Conservation (phyloP, 495 filamentous ascomycete species). For the Xeromyces bisporus region DNA sequence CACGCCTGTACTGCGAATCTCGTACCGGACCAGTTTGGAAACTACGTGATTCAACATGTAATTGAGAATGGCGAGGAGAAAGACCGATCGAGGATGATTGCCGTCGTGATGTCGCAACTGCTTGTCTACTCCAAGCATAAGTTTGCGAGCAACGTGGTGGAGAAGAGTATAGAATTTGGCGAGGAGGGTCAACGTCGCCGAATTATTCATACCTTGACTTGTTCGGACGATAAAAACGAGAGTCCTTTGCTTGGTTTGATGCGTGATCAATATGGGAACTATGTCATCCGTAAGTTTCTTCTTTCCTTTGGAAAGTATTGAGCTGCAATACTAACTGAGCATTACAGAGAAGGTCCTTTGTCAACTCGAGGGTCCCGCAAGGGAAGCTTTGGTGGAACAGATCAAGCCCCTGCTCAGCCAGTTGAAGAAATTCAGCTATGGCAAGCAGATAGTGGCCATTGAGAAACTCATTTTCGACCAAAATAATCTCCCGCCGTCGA, state of each 20-base stretch:
- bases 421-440: conserved; percentile 56
- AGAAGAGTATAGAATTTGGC: conserved; percentile 74
- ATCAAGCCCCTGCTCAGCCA: conserved; percentile 57
- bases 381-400: conserved; percentile 46
- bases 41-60: conserved; percentile 93
- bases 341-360: conserved; percentile 59
- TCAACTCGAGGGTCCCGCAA: conserved; percentile 47
- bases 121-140: conserved; percentile 82
- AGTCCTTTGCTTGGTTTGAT: conserved; percentile 58
- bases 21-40: conserved; percentile 82
- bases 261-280: conserved; percentile 88
- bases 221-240: conserved; percentile 42
- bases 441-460: conserved; percentile 64
- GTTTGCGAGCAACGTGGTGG: conserved; percentile 93
- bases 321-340: background rate
- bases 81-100: conserved; percentile 58
- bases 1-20: conserved; percentile 53
- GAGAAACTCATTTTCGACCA: conserved; percentile 42
- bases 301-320: background rate
- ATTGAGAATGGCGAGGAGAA: conserved; percentile 66
- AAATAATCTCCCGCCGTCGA: conserved; percentile 9
- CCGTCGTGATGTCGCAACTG: conserved; percentile 51
- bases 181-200: conserved; percentile 47
- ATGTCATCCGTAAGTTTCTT: conserved; percentile 81
- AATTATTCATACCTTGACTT: conserved; percentile 53